Evolutionary conservation across 768 basidiomycete species (phyloP), one percentile per base, ranked within the genome.

Genomic region (Boletus reticulatus): DNA sequence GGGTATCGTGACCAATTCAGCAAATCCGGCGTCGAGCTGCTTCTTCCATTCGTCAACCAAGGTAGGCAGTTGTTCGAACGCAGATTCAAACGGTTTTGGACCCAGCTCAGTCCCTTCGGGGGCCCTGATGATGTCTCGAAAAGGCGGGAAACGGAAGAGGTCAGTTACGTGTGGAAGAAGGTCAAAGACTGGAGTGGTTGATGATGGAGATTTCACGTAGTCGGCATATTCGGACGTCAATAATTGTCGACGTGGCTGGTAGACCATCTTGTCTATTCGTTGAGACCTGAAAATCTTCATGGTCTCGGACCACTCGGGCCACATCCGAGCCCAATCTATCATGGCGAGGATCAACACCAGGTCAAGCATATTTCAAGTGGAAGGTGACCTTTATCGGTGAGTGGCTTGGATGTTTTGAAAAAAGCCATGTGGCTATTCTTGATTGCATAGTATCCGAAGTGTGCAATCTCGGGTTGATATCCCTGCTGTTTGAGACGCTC

Each of bases 321-420:
- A 38, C 19, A 57, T 39, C 3, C 2, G 13, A 0, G 11, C 24
- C 60, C 57, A 61, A 12, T 52, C 60, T 61, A 12, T 17, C 13
- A 17, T 3, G 22, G 1, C 16, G 8, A 38, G 7, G 8, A 6
- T 53, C 19, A 51, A 17, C n/a, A 17, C 16, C 12, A 2, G 17
- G 24, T 16, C 34, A 36, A 20, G 36, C 11, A 24, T 4, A 32
- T 47, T 16, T 37, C 7, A 34, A 11, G 27, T 8, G 17, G 31
- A 22, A 49, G 19, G 43, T 20, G 9, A 58, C 61, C 60, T 39
- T 34, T 53, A 44, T 59, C 41, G 0, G 52, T 57, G 13, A 63
- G 53, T 9, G 55, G 45, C 16, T 54, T 49, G 38, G 46, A 48
- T 16, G 38, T 44, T 45, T 19, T 53, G 50, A 63, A 63, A 38